Conservation (phyloP, 768 basidiomycete species). For the Boletus barrowsii region DNA sequence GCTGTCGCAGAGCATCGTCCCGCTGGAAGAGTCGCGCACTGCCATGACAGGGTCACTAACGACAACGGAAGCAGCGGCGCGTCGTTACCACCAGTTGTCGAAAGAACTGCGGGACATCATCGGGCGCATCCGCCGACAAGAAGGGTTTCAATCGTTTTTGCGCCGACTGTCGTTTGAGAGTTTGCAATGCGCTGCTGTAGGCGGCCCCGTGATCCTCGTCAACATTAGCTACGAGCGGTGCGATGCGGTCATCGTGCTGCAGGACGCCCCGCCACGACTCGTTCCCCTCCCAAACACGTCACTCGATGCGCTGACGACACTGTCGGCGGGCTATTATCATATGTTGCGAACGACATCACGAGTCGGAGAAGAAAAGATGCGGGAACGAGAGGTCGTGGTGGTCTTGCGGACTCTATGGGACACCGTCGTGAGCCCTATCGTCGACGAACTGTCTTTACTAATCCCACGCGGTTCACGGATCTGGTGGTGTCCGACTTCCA, state of each 20-base stretch:
- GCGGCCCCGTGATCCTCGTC: slow-evolving; percentile 37
- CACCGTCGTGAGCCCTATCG: slow-evolving; percentile 19
- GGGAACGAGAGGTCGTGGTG: slow-evolving; percentile 12
- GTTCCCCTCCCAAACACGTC: slow-evolving; percentile 19
- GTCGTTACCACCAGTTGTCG: slow-evolving; percentile 14
- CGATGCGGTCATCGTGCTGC: slow-evolving; percentile 37
- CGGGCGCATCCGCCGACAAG: slow-evolving; percentile 18
- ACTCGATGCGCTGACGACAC: slow-evolving; percentile 6
- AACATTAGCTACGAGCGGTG: slow-evolving; percentile 33
- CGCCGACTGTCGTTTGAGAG: slow-evolving; percentile 17
- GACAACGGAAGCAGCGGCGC: slow-evolving; percentile 13
- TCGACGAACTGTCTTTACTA: slow-evolving; percentile 9
- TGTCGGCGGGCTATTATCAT: slow-evolving; percentile 4
- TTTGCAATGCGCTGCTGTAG: slow-evolving; percentile 18
- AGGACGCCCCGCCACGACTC: slow-evolving; percentile 15
- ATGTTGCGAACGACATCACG: slow-evolving; percentile 5
- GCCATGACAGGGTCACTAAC: neutral
- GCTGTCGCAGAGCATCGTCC: slow-evolving; percentile 5
- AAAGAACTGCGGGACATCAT: slow-evolving; percentile 20
- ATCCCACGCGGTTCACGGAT: slow-evolving; percentile 24
- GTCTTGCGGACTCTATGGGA: slow-evolving; percentile 27
- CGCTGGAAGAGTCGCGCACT: neutral
- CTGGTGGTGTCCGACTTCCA: slow-evolving; percentile 36
- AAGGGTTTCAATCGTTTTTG: slow-evolving; percentile 33
- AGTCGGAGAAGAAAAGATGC: slow-evolving; percentile 21